Conservation (phyloP, 805 yeast species). For the Kodamaea sagamina region DNA sequence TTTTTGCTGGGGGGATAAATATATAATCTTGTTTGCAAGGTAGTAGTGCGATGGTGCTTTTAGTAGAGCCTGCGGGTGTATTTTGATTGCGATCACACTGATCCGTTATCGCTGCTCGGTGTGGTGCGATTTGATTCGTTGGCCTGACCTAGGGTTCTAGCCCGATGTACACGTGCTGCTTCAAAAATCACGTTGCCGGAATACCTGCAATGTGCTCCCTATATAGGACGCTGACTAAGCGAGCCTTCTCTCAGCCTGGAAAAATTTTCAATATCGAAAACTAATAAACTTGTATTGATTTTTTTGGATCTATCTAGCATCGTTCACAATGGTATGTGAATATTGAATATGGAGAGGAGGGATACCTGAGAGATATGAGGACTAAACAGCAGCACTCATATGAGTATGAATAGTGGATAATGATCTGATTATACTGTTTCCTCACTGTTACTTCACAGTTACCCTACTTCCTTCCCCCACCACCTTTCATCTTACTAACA, state of each 20-base stretch:
- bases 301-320: constrained; percentile 9
- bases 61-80: neutral
- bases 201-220: neutral
- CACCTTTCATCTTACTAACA: constrained; percentile 30
- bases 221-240: neutral
- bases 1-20: constrained; percentile 9
- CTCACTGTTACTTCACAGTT: no score
- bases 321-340: constrained; percentile 14
- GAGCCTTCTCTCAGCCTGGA: neutral
- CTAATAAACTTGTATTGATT: constrained; percentile 6
- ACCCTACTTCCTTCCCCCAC: no score
- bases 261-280: constrained; percentile 10
- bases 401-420: no score
- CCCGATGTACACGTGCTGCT: constrained; percentile 5
- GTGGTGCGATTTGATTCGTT: constrained; percentile 8
- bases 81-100: neutral
- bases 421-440: no score
- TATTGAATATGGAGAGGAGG: neutral
- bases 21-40: constrained; percentile 11
- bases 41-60: no score
- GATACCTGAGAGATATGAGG: neutral
- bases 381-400: neutral
- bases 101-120: neutral
- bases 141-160: constrained; percentile 7
- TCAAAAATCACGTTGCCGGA: neutral